Evolutionary conservation across 768 basidiomycete species (phyloP).

Genomic region (Leucocoprinus leucothites): DNA sequence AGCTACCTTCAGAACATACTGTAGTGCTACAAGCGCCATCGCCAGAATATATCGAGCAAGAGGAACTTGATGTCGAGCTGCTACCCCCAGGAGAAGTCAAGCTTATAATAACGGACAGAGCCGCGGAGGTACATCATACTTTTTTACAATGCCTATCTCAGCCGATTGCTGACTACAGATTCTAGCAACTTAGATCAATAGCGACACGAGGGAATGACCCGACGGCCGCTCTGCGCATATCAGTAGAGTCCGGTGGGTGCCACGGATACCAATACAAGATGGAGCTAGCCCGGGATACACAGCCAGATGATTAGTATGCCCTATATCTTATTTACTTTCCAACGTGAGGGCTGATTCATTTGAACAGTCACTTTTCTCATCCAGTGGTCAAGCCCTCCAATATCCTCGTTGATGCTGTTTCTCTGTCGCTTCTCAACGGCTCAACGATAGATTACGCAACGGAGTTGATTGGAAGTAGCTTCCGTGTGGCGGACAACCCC

Average conservation of each 20-base stretch:
- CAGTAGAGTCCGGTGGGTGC: slow-evolving; percentile 93
- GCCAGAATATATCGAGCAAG: slow-evolving; percentile 48
- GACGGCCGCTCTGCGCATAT: slow-evolving; percentile 69
- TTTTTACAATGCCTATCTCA: not conserved
- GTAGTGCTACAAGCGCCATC: slow-evolving; percentile 50
- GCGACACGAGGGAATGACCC: slow-evolving; percentile 61
- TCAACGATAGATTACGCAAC: slow-evolving; percentile 89
- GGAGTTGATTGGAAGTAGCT: slow-evolving; percentile 92
- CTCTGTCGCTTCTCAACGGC: slow-evolving; percentile 81
- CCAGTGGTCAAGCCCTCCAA: slow-evolving; percentile 69
- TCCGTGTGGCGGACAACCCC: slow-evolving; percentile 81
- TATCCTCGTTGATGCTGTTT: slow-evolving; percentile 83
- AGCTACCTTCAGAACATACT: slow-evolving; percentile 45
- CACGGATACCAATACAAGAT: slow-evolving; percentile 98
- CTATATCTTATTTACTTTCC: not conserved
- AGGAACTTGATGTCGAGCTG: slow-evolving; percentile 63
- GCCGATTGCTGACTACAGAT: slow-evolving; percentile 6
- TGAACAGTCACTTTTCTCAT: slow-evolving; percentile 64
- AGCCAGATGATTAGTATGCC: slow-evolving; percentile 83
- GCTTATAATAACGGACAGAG: slow-evolving; percentile 65
- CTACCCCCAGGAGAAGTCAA: slow-evolving; percentile 50
- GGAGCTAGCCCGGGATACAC: slow-evolving; percentile 61
- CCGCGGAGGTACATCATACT: slow-evolving; percentile 58
- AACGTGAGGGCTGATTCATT: slow-evolving; percentile 6
- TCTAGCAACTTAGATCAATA: slow-evolving; percentile 75